Evolutionary conservation across 805 yeast species (phyloP), one percentile per base, ranked within the genome.

Genomic region (Zygosaccharomyces siamensis): DNA sequence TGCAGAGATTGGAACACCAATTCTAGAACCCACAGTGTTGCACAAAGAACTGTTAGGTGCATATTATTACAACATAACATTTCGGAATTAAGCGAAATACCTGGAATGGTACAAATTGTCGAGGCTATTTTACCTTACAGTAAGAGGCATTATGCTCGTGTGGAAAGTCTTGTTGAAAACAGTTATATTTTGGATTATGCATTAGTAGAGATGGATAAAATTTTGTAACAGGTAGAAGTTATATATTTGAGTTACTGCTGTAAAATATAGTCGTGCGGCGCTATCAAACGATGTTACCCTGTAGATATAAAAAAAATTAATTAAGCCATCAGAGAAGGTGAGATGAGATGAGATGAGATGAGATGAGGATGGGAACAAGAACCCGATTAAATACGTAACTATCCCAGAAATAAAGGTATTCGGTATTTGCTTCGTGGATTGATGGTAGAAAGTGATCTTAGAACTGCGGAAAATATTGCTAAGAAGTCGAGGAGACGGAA

Each of bases 1-100:
- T 74, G 90, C 18, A 79, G 97, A 58, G 96, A 89, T 63, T 93
- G 99, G 99, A 93, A 93, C 65, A 84, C 95, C 39, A 92, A 89
- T 66, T 85, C 87, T 46, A 80, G 81, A 60, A 82, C 88, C 32
- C 87, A 87, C 61, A 80, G 78, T 45, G 78, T 88, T 48, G 86
- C 96, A 10, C 99, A 92, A 68, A 81, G 80, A 49, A 69, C 89
- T 37, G 74, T 92, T 45, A 75, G 79, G 54, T 83, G 86, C 21
- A 68, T 92, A 30, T 70, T 93, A 50, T 68, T 71, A 37, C 73
- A 72, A 41, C 79, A 80, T 56, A 71, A 76, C 18, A 71, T 84
- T 27, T 80, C 79, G 16, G 73, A 73, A 48, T 65, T 90, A 42
- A 74, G 78, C 54, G 80, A 79, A 57, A 76, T 86, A 35, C 81